Base-by-base conservation (phyloP, 2,329 filamentous ascomycete species). In the Curvularia lunata region DNA sequence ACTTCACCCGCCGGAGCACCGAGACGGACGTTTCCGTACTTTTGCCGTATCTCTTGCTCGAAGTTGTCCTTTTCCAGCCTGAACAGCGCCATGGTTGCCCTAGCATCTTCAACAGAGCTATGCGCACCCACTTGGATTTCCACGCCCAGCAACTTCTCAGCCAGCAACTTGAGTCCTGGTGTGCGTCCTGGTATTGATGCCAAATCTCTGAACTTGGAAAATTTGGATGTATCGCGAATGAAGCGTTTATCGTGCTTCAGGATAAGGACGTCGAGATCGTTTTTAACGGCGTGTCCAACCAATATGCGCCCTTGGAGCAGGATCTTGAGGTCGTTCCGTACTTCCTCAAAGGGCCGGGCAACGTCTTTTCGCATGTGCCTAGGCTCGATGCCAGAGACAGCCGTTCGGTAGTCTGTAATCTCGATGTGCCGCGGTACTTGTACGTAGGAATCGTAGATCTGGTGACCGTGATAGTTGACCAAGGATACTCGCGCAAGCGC, bases 391-490 rank as follows among this genome's bases (percentile, higher is more conserved):
- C 95, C 95, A 61, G 90, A 96, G 40, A 97, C 88, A 59, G 84
- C 81, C 2, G 93, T 98, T 61, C 95, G 86, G 89, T 93, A 99
- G 77, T 99, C 91, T 13, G 90, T 92, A 1, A 99, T 91, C 54
- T 81, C 82, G 70, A 92, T 88, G 58, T 87, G 86, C n/a, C 59
- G 65, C 30, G 61, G 66, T 0, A 91, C 90, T 52, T 86, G 85
- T 9, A 98, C 95, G 72, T 90, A 98, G 12, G 91, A 94, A 80
- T 99, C 95, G 83, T 98, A 97, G 45, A 99, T 81, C 76, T 97
- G 92, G 27, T 90, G 86, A 18, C 93, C 93, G 74, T 97, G 92
- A 77, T 93, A 99, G 77, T 98, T 96, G 66, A 97, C 93, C 16
- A 96, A 81, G 72, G 91, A 96, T 54, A 94, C 91, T 46, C 95